Conservation (phyloP, 2,329 filamentous ascomycete genomes). For the Phoma sp. region DNA sequence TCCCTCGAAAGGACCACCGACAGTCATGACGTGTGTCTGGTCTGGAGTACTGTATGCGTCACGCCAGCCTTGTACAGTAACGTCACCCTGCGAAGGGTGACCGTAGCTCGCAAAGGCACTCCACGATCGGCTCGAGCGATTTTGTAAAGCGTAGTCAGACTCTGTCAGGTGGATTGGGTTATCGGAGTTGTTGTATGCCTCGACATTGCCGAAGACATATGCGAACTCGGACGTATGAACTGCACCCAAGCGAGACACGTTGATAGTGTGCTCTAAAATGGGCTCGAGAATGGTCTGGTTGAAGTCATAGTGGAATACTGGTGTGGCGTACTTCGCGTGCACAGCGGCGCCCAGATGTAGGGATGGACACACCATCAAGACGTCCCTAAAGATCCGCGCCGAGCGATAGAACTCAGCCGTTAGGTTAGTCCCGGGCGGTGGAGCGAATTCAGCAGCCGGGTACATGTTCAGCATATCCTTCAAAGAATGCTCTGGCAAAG, state of each 20-base stretch:
- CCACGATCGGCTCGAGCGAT: constrained; percentile 56
- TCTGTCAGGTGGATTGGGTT: constrained; percentile 44
- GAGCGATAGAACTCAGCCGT: constrained; percentile 59
- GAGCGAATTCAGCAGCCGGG: constrained; percentile 51
- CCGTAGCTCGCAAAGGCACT: constrained; percentile 52
- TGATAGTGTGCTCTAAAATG: constrained; percentile 45
- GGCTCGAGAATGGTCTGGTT: constrained; percentile 62
- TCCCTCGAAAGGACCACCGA: constrained; percentile 54
- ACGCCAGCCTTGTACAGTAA: constrained; percentile 21
- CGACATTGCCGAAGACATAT: constrained; percentile 55
- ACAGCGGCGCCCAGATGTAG: constrained; percentile 52
- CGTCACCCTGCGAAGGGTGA: constrained; percentile 6
- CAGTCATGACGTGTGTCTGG: constrained; percentile 34
- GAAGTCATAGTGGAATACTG: constrained; percentile 58
- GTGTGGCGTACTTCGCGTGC: constrained; percentile 42
- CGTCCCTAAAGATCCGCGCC: constrained; percentile 58
- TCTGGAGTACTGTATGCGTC: constrained; percentile 9
- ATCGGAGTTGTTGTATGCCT: constrained; percentile 51
- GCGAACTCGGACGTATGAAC: constrained; percentile 62
- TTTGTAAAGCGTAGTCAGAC: constrained; percentile 50
- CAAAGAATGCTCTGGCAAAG: constrained; percentile 37
- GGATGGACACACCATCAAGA: constrained; percentile 59
- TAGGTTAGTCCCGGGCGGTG: constrained; percentile 47
- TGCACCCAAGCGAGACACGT: constrained; percentile 51
- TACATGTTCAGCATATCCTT: constrained; percentile 41